Conservation (phyloP, 495 filamentous ascomycete genomes). For the Alectoria sarmentosa region DNA sequence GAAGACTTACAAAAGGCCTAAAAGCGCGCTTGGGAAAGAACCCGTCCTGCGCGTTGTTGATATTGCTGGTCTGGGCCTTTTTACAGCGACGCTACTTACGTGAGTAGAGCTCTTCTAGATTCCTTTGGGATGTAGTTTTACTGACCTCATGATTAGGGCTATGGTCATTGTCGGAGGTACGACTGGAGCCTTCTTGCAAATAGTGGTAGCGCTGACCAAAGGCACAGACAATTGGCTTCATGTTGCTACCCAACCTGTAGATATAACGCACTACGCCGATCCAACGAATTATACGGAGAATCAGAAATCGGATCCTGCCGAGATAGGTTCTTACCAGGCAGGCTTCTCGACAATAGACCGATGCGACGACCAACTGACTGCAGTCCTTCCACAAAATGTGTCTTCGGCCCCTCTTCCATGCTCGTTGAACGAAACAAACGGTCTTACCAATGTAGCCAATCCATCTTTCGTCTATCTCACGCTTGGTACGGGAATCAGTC, state of each 20-base stretch:
- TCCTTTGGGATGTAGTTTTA: background rate
- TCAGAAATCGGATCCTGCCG: background rate
- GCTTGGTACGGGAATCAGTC: constrained; percentile 18
- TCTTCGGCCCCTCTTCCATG: constrained; percentile 13
- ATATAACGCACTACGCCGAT: constrained; percentile 2
- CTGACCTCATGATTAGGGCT: background rate
- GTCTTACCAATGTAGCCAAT: constrained; percentile 8
- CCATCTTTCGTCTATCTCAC: constrained; percentile 9
- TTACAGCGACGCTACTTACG: constrained; percentile 9
- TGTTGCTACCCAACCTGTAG: background rate
- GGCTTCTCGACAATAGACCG: background rate
- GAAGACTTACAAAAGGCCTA: background rate
- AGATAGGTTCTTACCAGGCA: background rate
- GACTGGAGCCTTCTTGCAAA: background rate
- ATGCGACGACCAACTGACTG: constrained; percentile 3
- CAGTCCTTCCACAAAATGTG: constrained; percentile 12
- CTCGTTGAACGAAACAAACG: constrained; percentile 9
- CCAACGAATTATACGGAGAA: constrained; percentile 1
- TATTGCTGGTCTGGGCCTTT: constrained; percentile 10
- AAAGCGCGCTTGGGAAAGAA: background rate
- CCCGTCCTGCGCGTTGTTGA: constrained; percentile 8
- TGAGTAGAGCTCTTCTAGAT: background rate
- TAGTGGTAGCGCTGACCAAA: background rate
- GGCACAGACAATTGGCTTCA: constrained; percentile 16
- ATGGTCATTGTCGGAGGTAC: constrained; percentile 14